Evolutionary conservation across 371 early-diverging fungal species (phyloP).

Genomic region (Mucor piriformis): DNA sequence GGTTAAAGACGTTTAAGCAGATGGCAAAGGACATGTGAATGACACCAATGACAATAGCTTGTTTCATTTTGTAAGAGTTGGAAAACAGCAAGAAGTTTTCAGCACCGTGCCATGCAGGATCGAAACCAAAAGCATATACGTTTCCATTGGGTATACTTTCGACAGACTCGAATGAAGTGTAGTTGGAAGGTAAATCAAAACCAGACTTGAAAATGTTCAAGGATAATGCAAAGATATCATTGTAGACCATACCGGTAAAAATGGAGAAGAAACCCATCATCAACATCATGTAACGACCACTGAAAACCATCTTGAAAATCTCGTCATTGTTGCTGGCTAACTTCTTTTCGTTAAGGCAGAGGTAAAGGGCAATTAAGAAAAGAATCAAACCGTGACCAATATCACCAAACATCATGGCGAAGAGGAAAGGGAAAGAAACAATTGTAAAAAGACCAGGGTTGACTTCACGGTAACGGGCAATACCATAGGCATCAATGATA

Average conservation of each 20-base stretch:
- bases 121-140: constrained; percentile 78
- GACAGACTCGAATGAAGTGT: constrained; percentile 47
- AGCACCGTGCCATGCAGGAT: constrained; percentile 95
- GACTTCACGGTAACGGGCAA: constrained; percentile 98
- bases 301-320: constrained; percentile 90
- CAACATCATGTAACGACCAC: constrained; percentile 97
- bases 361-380: constrained; percentile 74
- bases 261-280: constrained; percentile 97
- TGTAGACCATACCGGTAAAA: constrained; percentile 98
- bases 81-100: constrained; percentile 93
- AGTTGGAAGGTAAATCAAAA: constrained; percentile 66
- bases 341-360: constrained; percentile 84
- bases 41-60: constrained; percentile 97
- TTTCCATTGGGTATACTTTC: constrained; percentile 47
- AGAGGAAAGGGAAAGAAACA: constrained; percentile 99
- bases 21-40: constrained; percentile 92
- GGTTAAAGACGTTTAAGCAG: constrained; percentile 90
- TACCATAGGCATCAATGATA: constrained; percentile 98
- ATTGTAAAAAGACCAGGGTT: constrained; percentile 99
- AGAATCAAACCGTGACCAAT: constrained; percentile 97
- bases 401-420: constrained; percentile 99
- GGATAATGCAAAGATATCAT: constrained; percentile 94
- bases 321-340: constrained; percentile 77
- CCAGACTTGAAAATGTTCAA: constrained; percentile 81
- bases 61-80: constrained; percentile 99